Conservation (phyloP, 2,329 filamentous ascomycete genomes). For the Sporothrix dimorphospora region DNA sequence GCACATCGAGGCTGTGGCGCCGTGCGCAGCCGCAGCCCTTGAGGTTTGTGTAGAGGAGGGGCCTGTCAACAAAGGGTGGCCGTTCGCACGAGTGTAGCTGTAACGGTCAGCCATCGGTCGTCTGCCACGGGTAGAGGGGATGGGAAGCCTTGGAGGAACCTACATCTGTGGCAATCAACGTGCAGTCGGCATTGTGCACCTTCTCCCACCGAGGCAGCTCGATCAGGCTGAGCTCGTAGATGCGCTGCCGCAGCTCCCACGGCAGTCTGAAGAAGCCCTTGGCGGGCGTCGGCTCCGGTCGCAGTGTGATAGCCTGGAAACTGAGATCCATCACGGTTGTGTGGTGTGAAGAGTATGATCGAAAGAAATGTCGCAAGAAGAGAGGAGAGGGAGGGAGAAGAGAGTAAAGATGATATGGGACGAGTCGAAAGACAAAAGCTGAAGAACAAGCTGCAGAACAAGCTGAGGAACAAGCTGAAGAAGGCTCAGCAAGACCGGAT, state of each 20-base stretch:
- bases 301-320: not conserved
- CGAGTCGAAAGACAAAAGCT: not conserved
- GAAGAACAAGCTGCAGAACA: not conserved
- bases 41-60: not conserved
- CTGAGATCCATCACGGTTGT: not conserved
- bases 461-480: not conserved
- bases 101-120: not conserved
- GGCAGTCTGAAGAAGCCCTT: constrained; percentile 27
- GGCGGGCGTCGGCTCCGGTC: not conserved
- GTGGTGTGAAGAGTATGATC: not conserved
- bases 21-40: constrained; percentile 24
- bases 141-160: too few relatives aligned
- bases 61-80: constrained; percentile 23
- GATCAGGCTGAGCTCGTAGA: constrained; percentile 29
- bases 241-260: constrained; percentile 27
- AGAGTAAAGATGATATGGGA: not conserved
- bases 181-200: constrained; percentile 12
- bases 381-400: not conserved
- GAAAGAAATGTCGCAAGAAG: not conserved
- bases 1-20: constrained; percentile 30
- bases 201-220: constrained; percentile 25
- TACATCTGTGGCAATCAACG: not conserved
- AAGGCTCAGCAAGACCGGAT: not conserved
- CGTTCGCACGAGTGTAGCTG: constrained; percentile 1
- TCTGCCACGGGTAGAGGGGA: too few relatives aligned